Evolutionary conservation across 805 yeast genomes (phyloP), one percentile per base, ranked within the genome.

Genomic region (Pichia gijzeniarum): DNA sequence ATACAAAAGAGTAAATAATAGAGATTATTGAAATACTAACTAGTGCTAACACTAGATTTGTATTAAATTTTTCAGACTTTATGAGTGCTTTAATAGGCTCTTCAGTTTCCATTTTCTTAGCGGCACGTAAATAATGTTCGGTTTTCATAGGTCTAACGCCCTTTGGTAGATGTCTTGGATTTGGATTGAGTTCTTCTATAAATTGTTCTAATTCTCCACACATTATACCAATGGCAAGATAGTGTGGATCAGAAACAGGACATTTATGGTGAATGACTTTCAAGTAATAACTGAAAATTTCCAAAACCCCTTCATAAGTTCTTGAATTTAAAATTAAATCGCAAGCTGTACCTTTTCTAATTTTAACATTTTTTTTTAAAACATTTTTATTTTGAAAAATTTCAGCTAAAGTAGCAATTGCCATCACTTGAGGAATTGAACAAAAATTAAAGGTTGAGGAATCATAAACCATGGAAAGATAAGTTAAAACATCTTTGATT

Each of bases 381-480:
- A 91, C 84, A 3, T 69, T 59, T 3, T 83, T 82, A 68, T 93
- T 93, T 60, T 84, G 80, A 74, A 84, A 90, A 30, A 93, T 84
- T 43, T 82, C 71, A 19, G 91, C 88, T 55, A 93, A 73, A 1
- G 98, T 88, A 14, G 99, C 97, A 63, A 93, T 85, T 32, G 98
- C 96, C 99, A 93, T 93, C 17, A 91, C 97, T 69, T 93, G 99
- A 17, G 99, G 99, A 60, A 93, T 93, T 10, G 97, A 87, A 70
- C 97, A 90, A 71, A 93, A 93, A 56, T 81, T 84, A 71, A 88
- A 93, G 41, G 82, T 68, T 1, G 95, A 79, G 49, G 83, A 85
- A 61, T 93, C 99, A 48, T 76, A 75, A 41, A 93, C 76, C 50
- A 80, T 71, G 16, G 91, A 76, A 46, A 93, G 72, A 62, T 85